A percentile compares a stretch with the other conserved stretches of the same genome.
These are phyloP conservation scores for Vitis hybrid DNA, from an alignment of 177 flowering plant species.

Conservation along the genomic window DNA sequence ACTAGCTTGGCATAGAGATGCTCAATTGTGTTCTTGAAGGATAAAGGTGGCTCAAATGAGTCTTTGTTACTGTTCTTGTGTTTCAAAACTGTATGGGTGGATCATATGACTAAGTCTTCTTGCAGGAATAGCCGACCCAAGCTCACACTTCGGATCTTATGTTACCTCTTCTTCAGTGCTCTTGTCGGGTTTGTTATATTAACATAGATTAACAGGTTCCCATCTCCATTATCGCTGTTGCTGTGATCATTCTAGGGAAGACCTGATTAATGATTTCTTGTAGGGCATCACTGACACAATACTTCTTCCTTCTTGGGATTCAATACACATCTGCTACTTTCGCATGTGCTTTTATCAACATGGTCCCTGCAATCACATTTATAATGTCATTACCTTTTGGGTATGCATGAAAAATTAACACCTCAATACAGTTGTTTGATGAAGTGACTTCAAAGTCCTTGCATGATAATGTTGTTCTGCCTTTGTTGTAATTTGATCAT, in stretches of 20 bases:
- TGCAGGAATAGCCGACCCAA: slow-evolving; percentile 36
- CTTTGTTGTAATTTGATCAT: background rate
- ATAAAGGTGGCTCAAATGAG: background rate
- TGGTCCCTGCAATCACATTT: slow-evolving; percentile 74
- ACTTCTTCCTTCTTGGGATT: slow-evolving; percentile 67
- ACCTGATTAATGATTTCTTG: slow-evolving; percentile 5
- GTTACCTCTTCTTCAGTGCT: slow-evolving; percentile 32
- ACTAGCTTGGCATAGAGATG: too few relatives aligned
- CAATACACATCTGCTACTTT: slow-evolving; percentile 73
- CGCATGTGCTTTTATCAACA: slow-evolving; percentile 72
- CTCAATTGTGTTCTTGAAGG: too few relatives aligned
- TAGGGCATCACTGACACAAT: slow-evolving; percentile 71
- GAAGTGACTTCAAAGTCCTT: background rate
- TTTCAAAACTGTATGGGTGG: background rate
- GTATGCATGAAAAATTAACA: slow-evolving; percentile 27
- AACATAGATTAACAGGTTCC: too few relatives aligned
- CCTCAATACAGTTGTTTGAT: background rate
- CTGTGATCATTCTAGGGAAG: background rate
- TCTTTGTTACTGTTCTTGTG: background rate
- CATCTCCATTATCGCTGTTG: too few relatives aligned
- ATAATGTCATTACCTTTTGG: slow-evolving; percentile 69
- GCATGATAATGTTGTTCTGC: background rate
- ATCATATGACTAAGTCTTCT: background rate
- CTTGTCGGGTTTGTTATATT: slow-evolving; percentile 31
- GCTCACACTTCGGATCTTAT: slow-evolving; percentile 31